These are phyloP conservation scores for Cercospora janseana DNA, from an alignment of 2,329 filamentous ascomycete genomes.

Conservation along the genomic window DNA sequence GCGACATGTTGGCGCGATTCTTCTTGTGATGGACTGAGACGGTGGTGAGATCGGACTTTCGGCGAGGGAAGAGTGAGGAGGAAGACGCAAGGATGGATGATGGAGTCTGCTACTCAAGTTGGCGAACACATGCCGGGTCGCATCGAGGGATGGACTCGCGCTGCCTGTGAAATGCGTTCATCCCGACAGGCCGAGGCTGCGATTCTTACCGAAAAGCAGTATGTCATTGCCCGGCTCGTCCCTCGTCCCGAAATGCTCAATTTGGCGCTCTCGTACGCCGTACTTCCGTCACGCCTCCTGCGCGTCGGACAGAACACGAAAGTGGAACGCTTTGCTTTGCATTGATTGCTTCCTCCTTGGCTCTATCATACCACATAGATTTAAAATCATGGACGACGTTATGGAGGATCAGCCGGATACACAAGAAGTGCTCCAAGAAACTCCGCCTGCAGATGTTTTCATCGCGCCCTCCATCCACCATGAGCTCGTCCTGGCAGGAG, in stretches of 20 bases:
- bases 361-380: background rate
- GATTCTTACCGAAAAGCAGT: background rate
- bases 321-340: background rate
- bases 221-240: constrained; percentile 6
- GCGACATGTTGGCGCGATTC: constrained; percentile 14
- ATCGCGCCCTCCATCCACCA: constrained; percentile 49
- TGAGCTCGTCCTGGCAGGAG: constrained; percentile 42
- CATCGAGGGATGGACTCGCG: constrained; percentile 8
- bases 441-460: constrained; percentile 42
- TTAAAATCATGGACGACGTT: constrained; percentile 30
- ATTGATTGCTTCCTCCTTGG: background rate
- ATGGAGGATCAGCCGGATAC: constrained; percentile 34
- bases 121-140: constrained; percentile 10
- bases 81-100: constrained; percentile 9
- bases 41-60: background rate
- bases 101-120: background rate
- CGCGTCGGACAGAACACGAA: constrained; percentile 13
- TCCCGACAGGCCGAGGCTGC: constrained; percentile 11
- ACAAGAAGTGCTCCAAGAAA: constrained; percentile 37
- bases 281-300: background rate
- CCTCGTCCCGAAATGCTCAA: background rate
- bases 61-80: constrained; percentile 16
- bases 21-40: background rate
- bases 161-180: constrained; percentile 15
- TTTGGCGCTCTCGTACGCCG: background rate